phyloP scores from a whole-genome alignment of 257 asterid genomes.

The Mentha longifolia region DNA sequence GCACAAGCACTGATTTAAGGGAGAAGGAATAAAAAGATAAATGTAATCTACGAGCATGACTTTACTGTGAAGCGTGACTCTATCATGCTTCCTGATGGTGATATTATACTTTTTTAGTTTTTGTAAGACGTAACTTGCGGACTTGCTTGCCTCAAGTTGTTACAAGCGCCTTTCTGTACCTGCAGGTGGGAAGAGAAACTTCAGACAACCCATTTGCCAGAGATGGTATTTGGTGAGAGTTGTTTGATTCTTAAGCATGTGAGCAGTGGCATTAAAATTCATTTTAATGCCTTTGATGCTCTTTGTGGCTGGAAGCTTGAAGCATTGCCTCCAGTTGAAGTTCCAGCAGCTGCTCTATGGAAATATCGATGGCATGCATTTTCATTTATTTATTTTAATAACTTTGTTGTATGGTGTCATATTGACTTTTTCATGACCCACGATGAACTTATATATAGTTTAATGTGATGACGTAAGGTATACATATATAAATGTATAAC shows the following conservation, averaged over 20 bases:
- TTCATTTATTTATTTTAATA: neutral
- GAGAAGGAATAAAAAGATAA: neutral
- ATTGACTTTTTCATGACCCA: neutral
- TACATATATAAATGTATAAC: too few relatives aligned
- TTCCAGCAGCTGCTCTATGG: slow-evolving; percentile 98
- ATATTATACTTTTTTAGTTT: neutral
- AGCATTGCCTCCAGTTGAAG: slow-evolving; percentile 94
- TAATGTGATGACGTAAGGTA: too few relatives aligned
- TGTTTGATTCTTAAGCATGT: slow-evolving; percentile 71
- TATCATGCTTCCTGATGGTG: neutral
- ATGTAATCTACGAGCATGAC: neutral
- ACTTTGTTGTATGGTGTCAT: neutral
- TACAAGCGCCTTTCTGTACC: slow-evolving; percentile 13
- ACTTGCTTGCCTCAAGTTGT: slow-evolving; percentile 17
- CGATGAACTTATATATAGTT: neutral
- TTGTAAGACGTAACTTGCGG: slow-evolving; percentile 6
- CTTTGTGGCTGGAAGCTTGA: slow-evolving; percentile 90
- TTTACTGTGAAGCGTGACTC: neutral
- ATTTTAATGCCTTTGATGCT: slow-evolving; percentile 92
- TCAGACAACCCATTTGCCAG: slow-evolving; percentile 85
- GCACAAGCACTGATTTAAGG: neutral
- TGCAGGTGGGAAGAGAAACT: slow-evolving; percentile 97
- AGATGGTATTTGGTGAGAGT: slow-evolving; percentile 97
- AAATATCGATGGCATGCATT: slow-evolving; percentile 71
- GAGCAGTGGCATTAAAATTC: slow-evolving; percentile 64